Percentiles rank a stretch among this genome's conserved stretches.
phyloP scores from a whole-genome alignment of 2,329 filamentous ascomycete species.

The Diaporthe nobilis region DNA sequence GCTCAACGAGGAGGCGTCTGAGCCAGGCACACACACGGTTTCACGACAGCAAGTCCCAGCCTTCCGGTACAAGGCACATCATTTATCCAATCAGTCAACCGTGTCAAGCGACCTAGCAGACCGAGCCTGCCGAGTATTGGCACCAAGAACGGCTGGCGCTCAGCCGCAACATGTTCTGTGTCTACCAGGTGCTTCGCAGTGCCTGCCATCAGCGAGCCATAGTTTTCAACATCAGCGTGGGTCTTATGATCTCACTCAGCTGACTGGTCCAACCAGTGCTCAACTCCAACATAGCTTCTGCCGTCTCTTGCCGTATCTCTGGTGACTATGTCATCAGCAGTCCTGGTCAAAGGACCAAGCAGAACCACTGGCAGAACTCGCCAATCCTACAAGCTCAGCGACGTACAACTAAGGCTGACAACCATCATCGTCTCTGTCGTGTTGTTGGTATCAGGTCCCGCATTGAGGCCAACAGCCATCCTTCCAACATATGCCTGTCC shows the following conservation, averaged over 20 bases:
- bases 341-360: neutral
- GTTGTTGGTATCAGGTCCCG: neutral
- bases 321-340: too few species aligned
- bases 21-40: neutral
- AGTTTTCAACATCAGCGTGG: too few species aligned
- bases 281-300: neutral
- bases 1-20: neutral
- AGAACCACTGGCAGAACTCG: neutral
- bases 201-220: neutral
- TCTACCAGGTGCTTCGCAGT: neutral
- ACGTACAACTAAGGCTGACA: neutral
- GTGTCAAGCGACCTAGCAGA: neutral
- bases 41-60: too few species aligned
- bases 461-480: neutral
- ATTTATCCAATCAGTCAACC: neutral
- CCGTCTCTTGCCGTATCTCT: neutral
- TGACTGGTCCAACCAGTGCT: neutral
- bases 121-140: neutral
- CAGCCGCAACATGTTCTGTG: too few species aligned
- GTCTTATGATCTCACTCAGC: slow-evolving; percentile 2
- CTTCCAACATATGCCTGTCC: neutral
- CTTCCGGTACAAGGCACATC: neutral
- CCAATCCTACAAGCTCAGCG: neutral
- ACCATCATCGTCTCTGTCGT: too few species aligned
- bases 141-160: neutral